Evolutionary conservation across 1,139 yeast genomes (phyloP).

Genomic region (Entelexis paramagnoliae): DNA sequence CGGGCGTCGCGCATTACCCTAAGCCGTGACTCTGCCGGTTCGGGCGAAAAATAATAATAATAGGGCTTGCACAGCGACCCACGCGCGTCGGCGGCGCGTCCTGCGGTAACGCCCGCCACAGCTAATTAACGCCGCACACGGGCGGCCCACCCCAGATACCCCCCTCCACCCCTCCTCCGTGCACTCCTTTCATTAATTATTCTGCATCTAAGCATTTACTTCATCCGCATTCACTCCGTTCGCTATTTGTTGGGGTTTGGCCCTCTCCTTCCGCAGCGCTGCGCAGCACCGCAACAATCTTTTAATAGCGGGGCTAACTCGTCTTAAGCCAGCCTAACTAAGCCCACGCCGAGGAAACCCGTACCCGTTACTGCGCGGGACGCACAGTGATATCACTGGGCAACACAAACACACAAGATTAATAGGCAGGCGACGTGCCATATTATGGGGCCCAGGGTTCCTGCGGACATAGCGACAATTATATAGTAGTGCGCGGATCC

Average conservation of each 20-base stretch:
- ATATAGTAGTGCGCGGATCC: not conserved
- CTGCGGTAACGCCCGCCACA: no score
- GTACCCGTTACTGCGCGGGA: not conserved
- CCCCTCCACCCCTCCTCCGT: not conserved
- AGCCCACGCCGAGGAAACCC: not conserved
- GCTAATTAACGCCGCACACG: not conserved
- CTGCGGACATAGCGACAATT: not conserved
- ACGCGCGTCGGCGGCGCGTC: no score
- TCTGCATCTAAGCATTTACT: not conserved
- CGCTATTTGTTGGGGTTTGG: no score
- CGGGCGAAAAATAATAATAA: not conserved
- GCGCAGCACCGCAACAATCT: not conserved
- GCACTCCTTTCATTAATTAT: not conserved
- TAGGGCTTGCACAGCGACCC: no score
- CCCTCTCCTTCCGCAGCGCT: no score
- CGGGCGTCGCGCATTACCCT: not conserved
- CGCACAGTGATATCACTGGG: constrained; percentile 4
- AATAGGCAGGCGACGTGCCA: not conserved
- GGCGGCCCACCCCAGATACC: not conserved
- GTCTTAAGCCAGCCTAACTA: not conserved
- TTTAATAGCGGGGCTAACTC: not conserved
- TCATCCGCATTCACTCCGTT: no score
- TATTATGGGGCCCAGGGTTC: constrained; percentile 1
- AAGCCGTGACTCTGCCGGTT: not conserved
- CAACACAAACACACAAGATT: not conserved